phyloP scores from a whole-genome alignment of 306 rosid species.

The Medicago ruthenica region DNA sequence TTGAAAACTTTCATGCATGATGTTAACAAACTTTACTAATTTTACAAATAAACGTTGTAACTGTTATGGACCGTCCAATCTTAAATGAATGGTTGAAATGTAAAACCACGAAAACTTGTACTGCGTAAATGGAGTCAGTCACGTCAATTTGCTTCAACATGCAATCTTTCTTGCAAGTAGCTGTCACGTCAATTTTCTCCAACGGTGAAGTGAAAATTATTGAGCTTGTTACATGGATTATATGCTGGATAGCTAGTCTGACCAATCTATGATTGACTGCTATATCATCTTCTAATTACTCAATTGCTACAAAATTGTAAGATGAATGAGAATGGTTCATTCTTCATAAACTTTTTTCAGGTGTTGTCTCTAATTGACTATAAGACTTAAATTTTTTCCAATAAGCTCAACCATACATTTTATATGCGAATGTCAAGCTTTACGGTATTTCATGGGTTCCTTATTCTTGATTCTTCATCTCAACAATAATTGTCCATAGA shows the following conservation, averaged over 20 bases:
- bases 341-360: background rate
- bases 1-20: no score
- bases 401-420: background rate
- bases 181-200: no score
- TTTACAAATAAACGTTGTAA: background rate
- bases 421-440: background rate
- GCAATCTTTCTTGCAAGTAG: no score
- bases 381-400: background rate
- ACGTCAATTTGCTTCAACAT: no score
- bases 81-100: no score
- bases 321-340: background rate
- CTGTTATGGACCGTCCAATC: no score
- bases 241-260: background rate
- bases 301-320: background rate
- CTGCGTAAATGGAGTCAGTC: no score
- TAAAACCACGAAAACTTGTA: no score
- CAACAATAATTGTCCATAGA: background rate
- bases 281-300: background rate
- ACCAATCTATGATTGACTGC: background rate
- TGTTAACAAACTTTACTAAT: background rate
- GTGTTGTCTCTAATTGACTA: background rate
- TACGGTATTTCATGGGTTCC: background rate
- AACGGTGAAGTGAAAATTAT: background rate
- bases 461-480: constrained; percentile 14
- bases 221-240: background rate